Evolutionary conservation across 2,329 filamentous ascomycete species (phyloP), one percentile per base, ranked within the genome.

Genomic region (Penicillium sp.): DNA sequence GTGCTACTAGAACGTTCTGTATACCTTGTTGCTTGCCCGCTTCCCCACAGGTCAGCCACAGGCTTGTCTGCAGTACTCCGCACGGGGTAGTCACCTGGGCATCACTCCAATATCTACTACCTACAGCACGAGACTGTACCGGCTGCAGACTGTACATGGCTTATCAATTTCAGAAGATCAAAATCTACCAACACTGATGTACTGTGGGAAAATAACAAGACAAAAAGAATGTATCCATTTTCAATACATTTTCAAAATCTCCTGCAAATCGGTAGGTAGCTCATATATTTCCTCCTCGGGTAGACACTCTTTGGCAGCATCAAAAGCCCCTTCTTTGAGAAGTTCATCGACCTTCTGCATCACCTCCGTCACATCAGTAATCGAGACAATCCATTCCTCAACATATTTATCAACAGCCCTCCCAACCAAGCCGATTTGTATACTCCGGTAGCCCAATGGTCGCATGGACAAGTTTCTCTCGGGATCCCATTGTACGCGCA

Each of bases 401-500:
- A 77, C 72, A 78, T 80, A 85, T 27, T 62, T 68, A 27, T 68
- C 66, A 32, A 77, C 77, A 48, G 83, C 59, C 1, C 66, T 67
- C 2, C 69, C 75, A 1, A 80, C 77, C n/a, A 87, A 78, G 1
- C 84, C 84, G 57, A 87, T 81, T 73, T 87, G 84, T 29, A 87
- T 83, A 62, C 82, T 85, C 40, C 84, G 72, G 63, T 82, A 78
- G 7, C 62, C 66, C 48, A 85, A 56, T 56, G 71, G 74, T 10
- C 67, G 76, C 10, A 86, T 65, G 34, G 67, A 64, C 1, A 78
- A 66, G 22, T 75, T 73, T 18, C 85, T 64, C 64, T 87, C 85
- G 0, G 84, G 84, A 67, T 87, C 85, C 84, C 85, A 88, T 65
- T 87, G 84, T 7, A 86, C 75, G n/a, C 79, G 75, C 0, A 86